These are phyloP conservation scores for Buddleja alternifolia DNA, from an alignment of 257 asterid species.

Conservation along the genomic window DNA sequence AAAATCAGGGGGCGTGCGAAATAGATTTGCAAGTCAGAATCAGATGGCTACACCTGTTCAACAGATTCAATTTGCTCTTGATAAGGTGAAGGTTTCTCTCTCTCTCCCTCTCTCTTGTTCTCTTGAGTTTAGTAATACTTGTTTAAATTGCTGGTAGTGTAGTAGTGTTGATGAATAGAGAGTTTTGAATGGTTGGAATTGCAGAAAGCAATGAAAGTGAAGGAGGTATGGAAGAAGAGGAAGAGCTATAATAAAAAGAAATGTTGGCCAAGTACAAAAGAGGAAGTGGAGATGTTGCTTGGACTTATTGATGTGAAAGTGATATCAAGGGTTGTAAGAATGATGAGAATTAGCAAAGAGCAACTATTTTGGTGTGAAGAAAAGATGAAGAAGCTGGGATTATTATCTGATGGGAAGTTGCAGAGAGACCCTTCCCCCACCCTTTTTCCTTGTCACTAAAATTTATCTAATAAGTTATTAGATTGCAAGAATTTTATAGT, in stretches of 20 bases:
- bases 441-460: constrained; percentile 52
- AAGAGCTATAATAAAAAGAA: constrained; percentile 69
- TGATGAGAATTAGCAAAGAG: constrained; percentile 64
- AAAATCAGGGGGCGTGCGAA: constrained; percentile 55
- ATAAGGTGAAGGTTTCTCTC: constrained; percentile 54
- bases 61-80: constrained; percentile 74
- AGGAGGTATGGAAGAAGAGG: constrained; percentile 71
- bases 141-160: not conserved
- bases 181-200: constrained; percentile 21
- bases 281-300: constrained; percentile 68
- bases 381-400: constrained; percentile 72
- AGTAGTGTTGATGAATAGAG: not conserved
- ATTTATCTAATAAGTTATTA: too few species aligned
- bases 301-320: constrained; percentile 73
- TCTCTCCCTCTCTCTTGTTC: too few species aligned
- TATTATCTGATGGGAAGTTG: constrained; percentile 60
- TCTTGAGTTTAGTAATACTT: not conserved
- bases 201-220: constrained; percentile 83
- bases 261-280: constrained; percentile 58
- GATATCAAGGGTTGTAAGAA: constrained; percentile 60
- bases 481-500: too few species aligned
- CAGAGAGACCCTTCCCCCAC: constrained; percentile 81
- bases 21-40: constrained; percentile 58
- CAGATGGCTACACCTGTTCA: constrained; percentile 75
- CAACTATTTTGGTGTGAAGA: constrained; percentile 89